Conservation (phyloP, 179 eudicot species). For the Actinidia chinensis region DNA sequence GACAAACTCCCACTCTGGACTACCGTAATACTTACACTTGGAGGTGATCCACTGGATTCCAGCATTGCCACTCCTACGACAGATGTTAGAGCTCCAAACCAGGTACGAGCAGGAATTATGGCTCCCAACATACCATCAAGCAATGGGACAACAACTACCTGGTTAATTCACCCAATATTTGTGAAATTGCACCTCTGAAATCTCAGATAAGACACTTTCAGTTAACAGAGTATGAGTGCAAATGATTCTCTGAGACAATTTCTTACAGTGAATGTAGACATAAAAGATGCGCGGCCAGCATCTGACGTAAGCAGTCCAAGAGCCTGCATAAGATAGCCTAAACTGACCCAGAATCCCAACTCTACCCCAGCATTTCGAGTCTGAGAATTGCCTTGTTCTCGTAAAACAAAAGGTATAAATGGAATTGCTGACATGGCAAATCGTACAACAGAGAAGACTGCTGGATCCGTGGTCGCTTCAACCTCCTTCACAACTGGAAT, state of each 20-base stretch:
- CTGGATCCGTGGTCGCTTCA: conserved; percentile 60
- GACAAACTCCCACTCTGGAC: not conserved
- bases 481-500: conserved; percentile 73
- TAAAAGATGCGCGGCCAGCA: conserved; percentile 42
- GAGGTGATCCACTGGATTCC: conserved; percentile 51
- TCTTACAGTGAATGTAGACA: conserved; percentile 46
- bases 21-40: conserved; percentile 32
- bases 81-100: conserved; percentile 44
- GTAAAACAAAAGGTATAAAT: conserved; percentile 58
- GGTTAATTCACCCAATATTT: conserved; percentile 16
- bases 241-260: not conserved
- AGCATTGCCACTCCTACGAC: conserved; percentile 42
- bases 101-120: conserved; percentile 35
- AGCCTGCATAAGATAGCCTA: conserved; percentile 69
- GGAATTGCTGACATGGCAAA: conserved; percentile 54
- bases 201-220: not conserved
- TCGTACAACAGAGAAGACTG: conserved; percentile 53
- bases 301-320: conserved; percentile 73
- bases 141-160: conserved; percentile 49
- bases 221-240: not conserved
- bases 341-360: conserved; percentile 72
- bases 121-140: conserved; percentile 47
- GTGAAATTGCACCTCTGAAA: not conserved
- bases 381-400: conserved; percentile 41
- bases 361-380: conserved; percentile 60